Percentiles rank a stretch among this genome's conserved stretches.
Conservation (phyloP, 148 eudicot species). For the Rhododendron mucronatum region DNA sequence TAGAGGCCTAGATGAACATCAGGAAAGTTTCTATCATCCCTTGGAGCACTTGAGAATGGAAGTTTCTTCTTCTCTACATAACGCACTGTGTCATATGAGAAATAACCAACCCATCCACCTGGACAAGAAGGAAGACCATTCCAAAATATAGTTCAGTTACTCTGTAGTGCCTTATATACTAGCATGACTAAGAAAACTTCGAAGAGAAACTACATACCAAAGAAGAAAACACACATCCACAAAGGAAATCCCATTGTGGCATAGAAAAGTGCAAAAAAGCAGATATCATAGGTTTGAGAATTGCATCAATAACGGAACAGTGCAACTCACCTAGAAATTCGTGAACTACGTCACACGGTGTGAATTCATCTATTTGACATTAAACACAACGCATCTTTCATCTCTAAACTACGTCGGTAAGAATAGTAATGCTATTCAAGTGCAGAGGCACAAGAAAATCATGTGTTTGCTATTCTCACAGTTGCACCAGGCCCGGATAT, state of each 20-base stretch:
- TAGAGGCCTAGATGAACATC: slow-evolving; percentile 91
- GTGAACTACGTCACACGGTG: background rate
- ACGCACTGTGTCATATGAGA: slow-evolving; percentile 94
- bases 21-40: slow-evolving; percentile 91
- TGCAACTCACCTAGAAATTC: background rate
- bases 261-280: background rate
- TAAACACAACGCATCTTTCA: background rate
- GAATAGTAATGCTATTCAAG: background rate
- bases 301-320: background rate
- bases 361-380: background rate
- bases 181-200: background rate
- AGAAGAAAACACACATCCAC: background rate
- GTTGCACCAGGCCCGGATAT: background rate
- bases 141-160: slow-evolving; percentile 7
- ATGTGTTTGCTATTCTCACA: background rate
- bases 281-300: background rate
- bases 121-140: slow-evolving; percentile 17
- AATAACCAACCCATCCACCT: slow-evolving; percentile 99
- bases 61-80: slow-evolving; percentile 94
- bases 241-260: background rate
- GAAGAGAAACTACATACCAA: background rate
- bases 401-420: background rate
- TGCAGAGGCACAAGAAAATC: background rate
- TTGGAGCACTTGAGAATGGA: slow-evolving; percentile 80
- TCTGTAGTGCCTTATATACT: background rate